Base-by-base conservation (phyloP, 371 early-diverging fungal genomes). In the Polyrhizophydium stewartii region DNA sequence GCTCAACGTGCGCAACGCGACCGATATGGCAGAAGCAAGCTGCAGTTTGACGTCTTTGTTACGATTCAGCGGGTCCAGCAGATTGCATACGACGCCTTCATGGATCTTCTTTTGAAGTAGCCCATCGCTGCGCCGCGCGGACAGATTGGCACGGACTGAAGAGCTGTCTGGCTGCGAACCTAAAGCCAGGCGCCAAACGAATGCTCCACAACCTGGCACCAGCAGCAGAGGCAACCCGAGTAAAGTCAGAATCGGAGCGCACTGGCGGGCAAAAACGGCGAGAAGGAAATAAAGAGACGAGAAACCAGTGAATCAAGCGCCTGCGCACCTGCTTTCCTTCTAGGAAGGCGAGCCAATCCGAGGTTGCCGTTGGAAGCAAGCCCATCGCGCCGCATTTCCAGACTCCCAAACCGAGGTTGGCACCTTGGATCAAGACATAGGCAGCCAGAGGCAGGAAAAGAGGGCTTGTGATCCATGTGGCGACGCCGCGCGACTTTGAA, bases 321-420 rank as follows among this genome's bases (percentile, higher is more conserved):
- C 53, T n/a, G n/a, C 24, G n/a, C 41, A 58, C 58, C 63, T 52
- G 56, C 52, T 92, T 94, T n/a, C 88, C 87, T 24, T 86, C 85
- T 56, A 92, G 67, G 71, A 96, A 98, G 0, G 93, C 90, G 35
- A 97, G 73, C 97, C 97, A 98, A 73, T 98, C 97, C 0, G 92
- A 91, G 12, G 89, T 77, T 0, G 94, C 84, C 0, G 95, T 97
- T 0, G 98, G 98, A 64, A 98, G 74, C 55, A 98, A 70, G 1
- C 98, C 98, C 96, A 98, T 96, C 37, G 89, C 78, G 55, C 86
- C 83, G 67, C 90, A 85, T 62, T 96, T 93, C 74, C 90, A 98
- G 32, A 97, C 73, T 32, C 95, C 98, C 62, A 98, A 75, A 9
- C 80, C 67, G 50, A 97, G 81, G 7, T 85, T 88, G 40, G 81